A percentile compares a stretch with the other conserved stretches of the same genome.
phyloP scores from a whole-genome alignment of 2,329 filamentous ascomycete genomes.

The Rhynchosporium agropyri region DNA sequence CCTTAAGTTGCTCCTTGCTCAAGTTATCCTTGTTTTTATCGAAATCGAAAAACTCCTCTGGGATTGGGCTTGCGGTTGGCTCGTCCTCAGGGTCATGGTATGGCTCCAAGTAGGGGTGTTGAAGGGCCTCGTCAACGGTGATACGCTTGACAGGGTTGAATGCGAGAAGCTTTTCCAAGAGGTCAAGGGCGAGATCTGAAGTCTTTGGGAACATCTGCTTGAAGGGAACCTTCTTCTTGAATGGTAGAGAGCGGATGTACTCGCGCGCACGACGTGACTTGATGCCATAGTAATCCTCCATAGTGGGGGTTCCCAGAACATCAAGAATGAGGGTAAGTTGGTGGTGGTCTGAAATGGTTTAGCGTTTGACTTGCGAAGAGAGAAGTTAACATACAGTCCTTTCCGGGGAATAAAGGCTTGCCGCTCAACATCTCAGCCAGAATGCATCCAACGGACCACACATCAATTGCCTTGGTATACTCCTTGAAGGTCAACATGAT shows the following conservation, averaged over 20 bases:
- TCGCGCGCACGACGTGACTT: conserved; percentile 96
- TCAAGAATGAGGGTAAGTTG: conserved; percentile 96
- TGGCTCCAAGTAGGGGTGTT: conserved; percentile 96
- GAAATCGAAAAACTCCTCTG: conserved; percentile 99
- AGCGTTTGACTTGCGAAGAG: conserved; percentile 12
- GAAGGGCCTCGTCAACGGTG: conserved; percentile 93
- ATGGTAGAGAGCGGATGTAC: conserved; percentile 96
- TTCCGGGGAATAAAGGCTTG: conserved; percentile 96
- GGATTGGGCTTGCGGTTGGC: conserved; percentile 93
- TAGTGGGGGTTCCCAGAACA: conserved; percentile 95
- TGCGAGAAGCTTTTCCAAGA: conserved; percentile 91
- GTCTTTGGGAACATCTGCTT: conserved; percentile 97
- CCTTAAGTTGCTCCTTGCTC: conserved; percentile 97
- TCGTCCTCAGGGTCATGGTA: conserved; percentile 99
- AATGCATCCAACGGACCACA: conserved; percentile 98
- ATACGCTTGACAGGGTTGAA: conserved; percentile 99
- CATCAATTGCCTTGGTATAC: conserved; percentile 99
- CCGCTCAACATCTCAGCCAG: conserved; percentile 98
- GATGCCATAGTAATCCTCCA: conserved; percentile 99
- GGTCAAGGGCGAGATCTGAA: conserved; percentile 92
- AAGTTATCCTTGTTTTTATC: conserved; percentile 99
- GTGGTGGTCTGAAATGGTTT: conserved; percentile 74
- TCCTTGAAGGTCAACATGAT: conserved; percentile 99
- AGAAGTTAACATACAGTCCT: conserved; percentile 75
- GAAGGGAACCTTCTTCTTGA: conserved; percentile 99